Evolutionary conservation across 2,329 filamentous ascomycete species (phyloP).

Genomic region (Xylariaceae sp.): DNA sequence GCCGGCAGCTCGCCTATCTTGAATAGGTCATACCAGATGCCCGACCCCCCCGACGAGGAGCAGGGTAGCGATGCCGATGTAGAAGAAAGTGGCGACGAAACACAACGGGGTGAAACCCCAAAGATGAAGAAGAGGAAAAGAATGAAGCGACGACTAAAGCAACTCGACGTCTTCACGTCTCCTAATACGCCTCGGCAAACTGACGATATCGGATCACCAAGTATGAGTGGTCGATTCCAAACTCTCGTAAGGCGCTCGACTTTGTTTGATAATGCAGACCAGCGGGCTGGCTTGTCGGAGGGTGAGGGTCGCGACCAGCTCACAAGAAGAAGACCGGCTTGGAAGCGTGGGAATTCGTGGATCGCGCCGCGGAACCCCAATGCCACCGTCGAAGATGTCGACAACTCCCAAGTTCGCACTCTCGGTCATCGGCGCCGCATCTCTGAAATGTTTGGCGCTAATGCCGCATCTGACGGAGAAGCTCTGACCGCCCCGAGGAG

Average conservation of each 20-base stretch:
- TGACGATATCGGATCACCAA: slow-evolving; percentile 38
- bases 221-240: slow-evolving; percentile 42
- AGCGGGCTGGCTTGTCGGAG: slow-evolving; percentile 64
- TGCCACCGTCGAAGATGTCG: slow-evolving; percentile 48
- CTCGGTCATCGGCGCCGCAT: slow-evolving; percentile 60
- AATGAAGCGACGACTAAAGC: slow-evolving; percentile 51
- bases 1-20: slow-evolving; percentile 45
- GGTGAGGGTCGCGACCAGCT: slow-evolving; percentile 66
- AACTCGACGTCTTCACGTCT: slow-evolving; percentile 53
- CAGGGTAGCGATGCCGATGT: slow-evolving; percentile 71
- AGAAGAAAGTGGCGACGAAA: slow-evolving; percentile 81
- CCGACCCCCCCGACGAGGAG: slow-evolving; percentile 47
- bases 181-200: slow-evolving; percentile 58
- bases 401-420: slow-evolving; percentile 49
- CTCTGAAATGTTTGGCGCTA: slow-evolving; percentile 58
- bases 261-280: slow-evolving; percentile 55
- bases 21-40: slow-evolving; percentile 39
- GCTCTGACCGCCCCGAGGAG: slow-evolving; percentile 48
- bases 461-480: slow-evolving; percentile 60
- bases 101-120: slow-evolving; percentile 38
- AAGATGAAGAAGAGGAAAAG: slow-evolving; percentile 60
- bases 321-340: slow-evolving; percentile 45
- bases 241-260: slow-evolving; percentile 61
- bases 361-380: slow-evolving; percentile 44
- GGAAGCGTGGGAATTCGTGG: slow-evolving; percentile 57